These are phyloP conservation scores for Xylaria polymorpha DNA, from an alignment of 2,329 filamentous ascomycete species.

Conservation along the genomic window DNA sequence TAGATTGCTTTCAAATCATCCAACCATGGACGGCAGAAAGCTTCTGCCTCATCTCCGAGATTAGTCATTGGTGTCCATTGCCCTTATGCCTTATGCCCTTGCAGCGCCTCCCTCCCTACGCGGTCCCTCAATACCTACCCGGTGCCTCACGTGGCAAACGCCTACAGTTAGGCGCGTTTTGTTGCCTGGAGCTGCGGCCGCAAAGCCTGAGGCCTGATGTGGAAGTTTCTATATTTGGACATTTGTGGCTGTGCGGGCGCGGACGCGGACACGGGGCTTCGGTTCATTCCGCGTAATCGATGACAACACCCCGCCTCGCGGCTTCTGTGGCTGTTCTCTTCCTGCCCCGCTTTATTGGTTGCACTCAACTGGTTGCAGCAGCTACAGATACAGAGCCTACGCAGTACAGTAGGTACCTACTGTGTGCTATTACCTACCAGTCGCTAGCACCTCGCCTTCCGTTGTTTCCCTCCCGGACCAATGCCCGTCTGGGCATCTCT, in stretches of 20 bases:
- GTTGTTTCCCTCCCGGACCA: neutral
- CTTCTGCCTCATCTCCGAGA: conserved; percentile 19
- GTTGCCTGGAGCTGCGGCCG: conserved; percentile 30
- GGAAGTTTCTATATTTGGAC: conserved; percentile 36
- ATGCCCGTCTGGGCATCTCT: neutral
- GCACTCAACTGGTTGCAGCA: neutral
- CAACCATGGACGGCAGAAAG: conserved; percentile 11
- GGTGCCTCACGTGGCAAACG: conserved; percentile 32
- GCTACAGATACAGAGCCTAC: too few relatives aligned
- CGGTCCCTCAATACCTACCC: conserved; percentile 8
- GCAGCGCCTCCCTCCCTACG: neutral
- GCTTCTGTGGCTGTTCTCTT: conserved; percentile 3
- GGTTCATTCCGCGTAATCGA: conserved; percentile 24
- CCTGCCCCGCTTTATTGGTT: neutral
- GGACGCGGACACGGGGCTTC: conserved; percentile 21
- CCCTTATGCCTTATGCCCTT: too few relatives aligned
- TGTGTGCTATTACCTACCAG: neutral
- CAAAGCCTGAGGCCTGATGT: neutral
- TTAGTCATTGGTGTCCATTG: conserved; percentile 15
- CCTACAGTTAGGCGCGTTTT: conserved; percentile 17
- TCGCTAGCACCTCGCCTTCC: neutral
- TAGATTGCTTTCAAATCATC: conserved; percentile 1
- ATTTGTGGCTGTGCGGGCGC: conserved; percentile 18
- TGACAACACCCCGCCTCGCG: conserved; percentile 3
- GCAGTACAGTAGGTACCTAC: too few relatives aligned